Evolutionary conservation across 169 alveolate species (phyloP), one percentile per base, ranked within the genome.

Genomic region (Theileria sp.): DNA sequence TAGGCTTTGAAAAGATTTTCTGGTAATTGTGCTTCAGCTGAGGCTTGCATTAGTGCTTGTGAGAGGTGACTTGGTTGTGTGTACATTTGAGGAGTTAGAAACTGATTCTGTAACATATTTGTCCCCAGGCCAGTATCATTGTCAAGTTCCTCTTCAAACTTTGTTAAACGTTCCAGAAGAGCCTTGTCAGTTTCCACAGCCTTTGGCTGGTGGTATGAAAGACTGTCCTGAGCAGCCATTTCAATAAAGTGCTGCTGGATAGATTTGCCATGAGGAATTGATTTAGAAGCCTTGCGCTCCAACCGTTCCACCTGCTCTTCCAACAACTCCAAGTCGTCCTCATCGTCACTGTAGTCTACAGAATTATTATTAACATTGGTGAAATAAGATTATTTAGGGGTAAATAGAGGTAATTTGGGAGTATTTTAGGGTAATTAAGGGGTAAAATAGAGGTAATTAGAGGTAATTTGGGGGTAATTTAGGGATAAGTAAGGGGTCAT

Each of bases 181-280:
- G 64, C 60, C n/a, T 38, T 74, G 54, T 83, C 89, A 8, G 65
- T 66, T 66, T 83, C 81, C 4, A 62, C 49, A 32, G 64, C 75
- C 71, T 83, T 83, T 38, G 89, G 74, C 9, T 76, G 86, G 21
- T 60, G 70, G 65, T 25, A 66, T 25, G 86, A 25, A 77, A 77
- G 68, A 49, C 79, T 77, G 19, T 77, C 85, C 58, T 83, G 70
- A 12, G 69, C 70, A 17, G 91, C 91, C 51, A 85, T 85, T 51
- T 85, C 91, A 9, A 79, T 62, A 62, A 85, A 85, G 69, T 85
- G 91, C 49, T 85, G 91, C 56, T 50, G 80, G 50, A 85, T 78
- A 5, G 91, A 79, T 34, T 85, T 85, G 9, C 82, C 87, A 21
- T 62, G 71, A 19, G 80, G 58, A 6, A 23, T n/a, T 3, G 7